phyloP scores from a whole-genome alignment of 2,329 filamentous ascomycete species.

The Ophiostoma sp. region DNA sequence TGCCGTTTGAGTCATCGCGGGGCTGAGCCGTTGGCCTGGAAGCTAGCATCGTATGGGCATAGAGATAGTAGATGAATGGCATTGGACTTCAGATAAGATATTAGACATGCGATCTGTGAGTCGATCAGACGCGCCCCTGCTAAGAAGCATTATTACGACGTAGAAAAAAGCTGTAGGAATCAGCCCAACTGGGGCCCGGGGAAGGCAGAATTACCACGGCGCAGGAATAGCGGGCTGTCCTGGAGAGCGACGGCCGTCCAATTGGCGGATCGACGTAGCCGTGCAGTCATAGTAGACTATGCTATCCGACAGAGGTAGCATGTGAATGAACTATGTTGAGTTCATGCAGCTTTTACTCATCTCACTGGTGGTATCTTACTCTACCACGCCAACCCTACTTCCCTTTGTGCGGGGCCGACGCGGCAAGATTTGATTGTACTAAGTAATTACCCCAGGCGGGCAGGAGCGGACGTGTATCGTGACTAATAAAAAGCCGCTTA shows the following conservation, averaged over 20 bases:
- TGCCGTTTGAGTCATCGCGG: background rate
- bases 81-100: background rate
- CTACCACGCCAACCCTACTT: background rate
- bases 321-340: too few relatives aligned
- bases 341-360: too few relatives aligned
- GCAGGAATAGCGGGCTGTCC: background rate
- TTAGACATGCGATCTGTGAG: background rate
- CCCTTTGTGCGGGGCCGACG: constrained; percentile 7
- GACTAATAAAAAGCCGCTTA: constrained; percentile 7
- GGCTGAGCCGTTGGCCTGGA: background rate
- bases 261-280: too few relatives aligned
- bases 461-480: background rate
- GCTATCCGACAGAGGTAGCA: too few relatives aligned
- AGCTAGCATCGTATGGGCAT: background rate
- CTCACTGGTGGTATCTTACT: too few relatives aligned
- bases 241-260: too few relatives aligned
- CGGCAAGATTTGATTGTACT: background rate
- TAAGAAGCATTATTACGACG: background rate
- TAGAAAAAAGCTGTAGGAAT: constrained; percentile 2
- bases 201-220: background rate
- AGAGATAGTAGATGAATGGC: background rate
- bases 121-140: background rate
- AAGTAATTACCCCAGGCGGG: background rate
- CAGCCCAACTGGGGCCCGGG: background rate
- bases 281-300: too few relatives aligned